A percentile compares a stretch with the other conserved stretches of the same genome.
Evolutionary conservation across 495 filamentous ascomycete genomes (phyloP).

Genomic region (Evernia prunastri): DNA sequence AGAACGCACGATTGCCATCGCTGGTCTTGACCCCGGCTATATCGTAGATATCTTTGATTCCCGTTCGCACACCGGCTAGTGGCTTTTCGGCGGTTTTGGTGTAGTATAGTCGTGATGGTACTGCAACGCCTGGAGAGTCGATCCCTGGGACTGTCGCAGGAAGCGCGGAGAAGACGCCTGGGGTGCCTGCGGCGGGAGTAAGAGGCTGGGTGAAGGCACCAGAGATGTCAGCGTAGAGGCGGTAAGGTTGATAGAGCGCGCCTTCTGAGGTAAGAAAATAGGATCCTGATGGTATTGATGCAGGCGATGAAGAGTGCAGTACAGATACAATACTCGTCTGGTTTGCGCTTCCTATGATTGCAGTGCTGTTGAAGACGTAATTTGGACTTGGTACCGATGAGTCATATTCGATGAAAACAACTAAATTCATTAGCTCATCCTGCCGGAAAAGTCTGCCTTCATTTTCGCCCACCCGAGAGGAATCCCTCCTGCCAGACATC

Average conservation of each 20-base stretch:
- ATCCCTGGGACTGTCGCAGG: constrained; percentile 38
- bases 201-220: constrained; percentile 39
- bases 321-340: background rate
- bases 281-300: constrained; percentile 39
- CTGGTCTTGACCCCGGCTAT: constrained; percentile 49
- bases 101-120: constrained; percentile 51
- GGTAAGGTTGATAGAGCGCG: constrained; percentile 40
- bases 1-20: constrained; percentile 50
- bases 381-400: too few species aligned
- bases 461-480: too few species aligned
- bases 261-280: constrained; percentile 41
- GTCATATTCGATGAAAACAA: too few species aligned
- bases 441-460: too few species aligned
- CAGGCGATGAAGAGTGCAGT: too few species aligned
- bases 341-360: too few species aligned
- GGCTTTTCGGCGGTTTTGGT: constrained; percentile 38
- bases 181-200: constrained; percentile 22
- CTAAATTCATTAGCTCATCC: too few species aligned
- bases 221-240: constrained; percentile 42
- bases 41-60: constrained; percentile 58
- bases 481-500: too few species aligned
- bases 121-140: constrained; percentile 35
- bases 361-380: too few species aligned
- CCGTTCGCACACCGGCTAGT: constrained; percentile 46
- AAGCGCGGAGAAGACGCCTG: constrained; percentile 36